Base-by-base conservation (phyloP, 23 red algal genomes). In the Gracilaria caudata region DNA sequence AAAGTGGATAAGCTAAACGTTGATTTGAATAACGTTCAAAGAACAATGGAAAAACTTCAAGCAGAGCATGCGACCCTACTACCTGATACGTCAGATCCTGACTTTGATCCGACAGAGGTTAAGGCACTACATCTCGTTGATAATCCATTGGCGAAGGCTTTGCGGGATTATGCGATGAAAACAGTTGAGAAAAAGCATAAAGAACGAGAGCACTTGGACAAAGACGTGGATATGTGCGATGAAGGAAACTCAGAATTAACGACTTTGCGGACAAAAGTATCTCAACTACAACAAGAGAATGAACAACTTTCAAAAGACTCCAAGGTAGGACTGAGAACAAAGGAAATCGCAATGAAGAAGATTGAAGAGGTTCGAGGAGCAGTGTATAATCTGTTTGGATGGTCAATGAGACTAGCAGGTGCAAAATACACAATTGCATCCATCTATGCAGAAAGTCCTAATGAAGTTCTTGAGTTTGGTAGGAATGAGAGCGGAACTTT, bases 341-440 rank as follows among this genome's bases (percentile, higher is more conserved):
- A 81, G 65, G 85, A 98, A 64, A 85, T 94, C 26, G 95, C 95
- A 16, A 89, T 87, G 73, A 74, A 87, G 51, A 94, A 94, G 73
- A 98, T 98, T 64, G 83, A 85, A 46, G 90, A 98, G 68, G 87
- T 98, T 24, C 90, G 90, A n/a, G 39, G 63, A 37, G 88, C 95
- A 20, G 82, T 91, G 21, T 98, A 94, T 66, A 77, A 90, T 51
- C 57, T 98, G 20, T 94, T 98, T 87, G 95, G 95, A 34, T 98
- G 95, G 95, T 74, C 88, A 16, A 90, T 98, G 76, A 82, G 82
- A 37, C 79, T 98, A 10, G 54, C 53, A 57, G 95, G 95, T 3
- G 75, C 95, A 36, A 82, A 74, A 12, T 98, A 98, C 66, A 91
- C 80, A 2, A 77, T 98, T 28, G 51, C 28, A 9, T 93, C 89